Evolutionary conservation across 805 yeast species (phyloP), one percentile per base, ranked within the genome.

Genomic region (Candida lessepsii): DNA sequence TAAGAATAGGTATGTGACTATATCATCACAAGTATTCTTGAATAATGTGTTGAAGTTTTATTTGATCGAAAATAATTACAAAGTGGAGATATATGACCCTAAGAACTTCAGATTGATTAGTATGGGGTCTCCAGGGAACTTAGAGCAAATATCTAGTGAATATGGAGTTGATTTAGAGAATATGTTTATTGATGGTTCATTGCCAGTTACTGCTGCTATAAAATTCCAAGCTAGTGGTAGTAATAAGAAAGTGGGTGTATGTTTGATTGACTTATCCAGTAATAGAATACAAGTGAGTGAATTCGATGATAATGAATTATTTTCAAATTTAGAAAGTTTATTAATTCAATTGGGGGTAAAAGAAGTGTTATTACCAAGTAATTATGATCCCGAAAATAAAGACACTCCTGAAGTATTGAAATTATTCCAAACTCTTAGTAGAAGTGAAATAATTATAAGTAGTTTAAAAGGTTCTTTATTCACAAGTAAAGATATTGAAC

Each of bases 91-190:
- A 13, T 91, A 85, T 57, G 81, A 80, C 49, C 55, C 54, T 47
- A 78, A 73, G 55, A 65, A 61, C 45, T 91, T 96, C 76, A 70
- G 60, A 36, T 64, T 75, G 39, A 50, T 65, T 47, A 75, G 68
- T 42, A 63, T 71, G 30, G 96, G 96, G 0, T 83, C 96, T 1
- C 97, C 98, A 0, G 99, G 99, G 5, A 90, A 93, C 60, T 65
- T 90, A 36, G 86, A 82, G 43, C 80, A 48, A 7, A 50, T 68
- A 33, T 52, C 65, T 6, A 54, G 50, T 35, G 65, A 60, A 35
- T 69, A 68, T 46, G 66, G 63, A 5, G 53, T 67, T 15, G 65
- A 66, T 38, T 50, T 68, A 34, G 96, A 86, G 49, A 89, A 84
- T 24, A 63, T 87, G 61, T 68, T 88, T 45, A 54, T 52, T 25